phyloP scores from a whole-genome alignment of 73 alveolate genomes.

The Diophrys appendiculata region DNA sequence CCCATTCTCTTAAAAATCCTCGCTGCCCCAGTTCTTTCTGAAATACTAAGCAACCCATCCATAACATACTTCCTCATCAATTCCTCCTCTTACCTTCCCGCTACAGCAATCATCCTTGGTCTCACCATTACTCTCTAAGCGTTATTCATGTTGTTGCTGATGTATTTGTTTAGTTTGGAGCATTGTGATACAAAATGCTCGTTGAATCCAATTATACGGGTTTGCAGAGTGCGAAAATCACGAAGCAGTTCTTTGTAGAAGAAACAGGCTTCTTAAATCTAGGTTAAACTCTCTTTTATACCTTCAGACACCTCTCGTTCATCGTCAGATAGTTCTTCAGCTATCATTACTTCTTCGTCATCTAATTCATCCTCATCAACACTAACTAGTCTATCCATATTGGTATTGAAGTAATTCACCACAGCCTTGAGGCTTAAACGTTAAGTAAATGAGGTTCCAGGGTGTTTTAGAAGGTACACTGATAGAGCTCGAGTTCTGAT shows the following conservation, averaged over 20 bases:
- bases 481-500: not conserved
- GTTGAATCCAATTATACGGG: not conserved
- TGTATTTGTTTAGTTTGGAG: too few relatives aligned
- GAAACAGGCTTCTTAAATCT: not conserved
- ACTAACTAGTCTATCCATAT: not conserved
- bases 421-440: not conserved
- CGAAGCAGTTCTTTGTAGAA: not conserved
- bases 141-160: too few relatives aligned
- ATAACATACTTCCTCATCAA: not conserved
- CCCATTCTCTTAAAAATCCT: not conserved
- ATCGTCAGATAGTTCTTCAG: not conserved
- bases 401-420: not conserved
- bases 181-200: not conserved
- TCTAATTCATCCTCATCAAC: not conserved
- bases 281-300: not conserved
- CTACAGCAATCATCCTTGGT: too few relatives aligned
- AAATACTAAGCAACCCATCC: not conserved
- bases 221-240: not conserved
- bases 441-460: not conserved
- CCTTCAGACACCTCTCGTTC: not conserved
- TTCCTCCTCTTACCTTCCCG: too few relatives aligned
- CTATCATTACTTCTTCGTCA: not conserved
- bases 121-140: too few relatives aligned
- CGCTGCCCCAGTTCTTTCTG: not conserved
- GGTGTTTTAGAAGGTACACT: not conserved